Evolutionary conservation across 2,329 filamentous ascomycete genomes (phyloP).

Genomic region (Dothideomycetes sp.): DNA sequence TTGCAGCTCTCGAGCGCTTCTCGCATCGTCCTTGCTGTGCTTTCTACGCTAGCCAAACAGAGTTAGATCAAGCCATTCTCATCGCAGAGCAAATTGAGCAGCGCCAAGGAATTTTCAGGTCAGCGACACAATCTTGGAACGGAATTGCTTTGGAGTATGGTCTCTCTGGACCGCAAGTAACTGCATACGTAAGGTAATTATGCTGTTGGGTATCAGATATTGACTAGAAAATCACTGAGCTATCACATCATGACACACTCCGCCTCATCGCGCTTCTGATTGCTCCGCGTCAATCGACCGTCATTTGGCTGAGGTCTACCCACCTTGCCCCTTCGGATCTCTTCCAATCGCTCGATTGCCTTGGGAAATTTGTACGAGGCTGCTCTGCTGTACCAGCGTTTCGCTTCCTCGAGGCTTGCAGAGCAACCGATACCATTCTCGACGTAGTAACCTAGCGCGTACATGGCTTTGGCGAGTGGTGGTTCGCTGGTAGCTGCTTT

Average conservation of each 20-base stretch:
- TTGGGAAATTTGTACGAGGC: conserved; percentile 97
- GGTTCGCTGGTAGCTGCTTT: conserved; percentile 79
- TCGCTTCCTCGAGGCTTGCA: conserved; percentile 85
- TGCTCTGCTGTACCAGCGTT: conserved; percentile 95
- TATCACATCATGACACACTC: conserved; percentile 83
- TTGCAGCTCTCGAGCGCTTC: too few species aligned
- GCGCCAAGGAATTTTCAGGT: too few species aligned
- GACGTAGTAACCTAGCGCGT: conserved; percentile 96
- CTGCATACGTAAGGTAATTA: too few species aligned
- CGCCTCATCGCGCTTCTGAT: conserved; percentile 76
- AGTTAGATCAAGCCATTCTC: too few species aligned
- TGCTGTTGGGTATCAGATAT: too few species aligned
- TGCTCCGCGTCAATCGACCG: conserved; percentile 71
- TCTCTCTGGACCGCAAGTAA: too few species aligned
- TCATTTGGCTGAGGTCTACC: conserved; percentile 48
- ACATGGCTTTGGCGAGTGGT: conserved; percentile 79
- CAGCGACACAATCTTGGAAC: too few species aligned
- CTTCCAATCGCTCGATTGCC: conserved; percentile 83
- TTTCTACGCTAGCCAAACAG: too few species aligned
- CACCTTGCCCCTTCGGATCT: conserved; percentile 58
- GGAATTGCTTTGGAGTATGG: too few species aligned
- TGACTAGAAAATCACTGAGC: too few species aligned
- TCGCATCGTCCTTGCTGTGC: too few species aligned
- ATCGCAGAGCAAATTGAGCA: too few species aligned
- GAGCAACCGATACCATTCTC: conserved; percentile 87